These are phyloP conservation scores for Yamadazyma ubonensis DNA, from an alignment of 805 yeast genomes.

Conservation along the genomic window DNA sequence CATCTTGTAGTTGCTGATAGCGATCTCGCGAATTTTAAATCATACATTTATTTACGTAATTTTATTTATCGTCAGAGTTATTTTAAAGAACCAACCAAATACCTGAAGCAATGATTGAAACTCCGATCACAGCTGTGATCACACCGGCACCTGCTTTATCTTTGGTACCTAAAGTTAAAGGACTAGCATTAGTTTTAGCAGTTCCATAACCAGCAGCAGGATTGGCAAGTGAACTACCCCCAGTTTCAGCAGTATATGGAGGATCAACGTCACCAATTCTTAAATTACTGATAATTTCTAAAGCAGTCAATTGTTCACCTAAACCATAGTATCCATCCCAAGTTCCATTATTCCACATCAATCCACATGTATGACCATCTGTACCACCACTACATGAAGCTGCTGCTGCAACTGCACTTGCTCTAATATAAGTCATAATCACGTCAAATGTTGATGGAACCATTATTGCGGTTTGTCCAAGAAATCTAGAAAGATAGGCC, in stretches of 20 bases:
- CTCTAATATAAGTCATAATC: conserved; percentile 45
- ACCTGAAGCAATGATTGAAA: conserved; percentile 40
- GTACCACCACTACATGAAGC: conserved; percentile 68
- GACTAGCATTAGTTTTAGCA: conserved; percentile 34
- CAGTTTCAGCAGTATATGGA: conserved; percentile 62
- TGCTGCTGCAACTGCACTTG: conserved; percentile 59
- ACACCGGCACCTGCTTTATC: conserved; percentile 92
- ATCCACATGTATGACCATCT: conserved; percentile 76
- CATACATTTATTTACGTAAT: background rate
- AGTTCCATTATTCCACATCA: conserved; percentile 52
- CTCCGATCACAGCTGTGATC: conserved; percentile 68
- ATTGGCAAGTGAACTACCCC: conserved; percentile 71
- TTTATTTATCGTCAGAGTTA: too few relatives aligned
- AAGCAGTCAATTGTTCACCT: conserved; percentile 77
- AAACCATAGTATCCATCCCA: conserved; percentile 71
- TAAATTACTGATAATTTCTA: conserved; percentile 58
- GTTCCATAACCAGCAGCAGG: conserved; percentile 64
- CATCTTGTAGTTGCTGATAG: conserved; percentile 6
- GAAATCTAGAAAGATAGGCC: conserved; percentile 73
- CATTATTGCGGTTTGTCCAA: conserved; percentile 72
- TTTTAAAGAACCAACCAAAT: conserved; percentile 43
- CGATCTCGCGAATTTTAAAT: conserved; percentile 1
- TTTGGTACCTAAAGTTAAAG: conserved; percentile 43
- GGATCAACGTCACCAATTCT: conserved; percentile 42
- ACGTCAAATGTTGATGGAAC: conserved; percentile 56